Conservation (phyloP, 805 yeast genomes). For the Sugiyamaella lignohabitans region DNA sequence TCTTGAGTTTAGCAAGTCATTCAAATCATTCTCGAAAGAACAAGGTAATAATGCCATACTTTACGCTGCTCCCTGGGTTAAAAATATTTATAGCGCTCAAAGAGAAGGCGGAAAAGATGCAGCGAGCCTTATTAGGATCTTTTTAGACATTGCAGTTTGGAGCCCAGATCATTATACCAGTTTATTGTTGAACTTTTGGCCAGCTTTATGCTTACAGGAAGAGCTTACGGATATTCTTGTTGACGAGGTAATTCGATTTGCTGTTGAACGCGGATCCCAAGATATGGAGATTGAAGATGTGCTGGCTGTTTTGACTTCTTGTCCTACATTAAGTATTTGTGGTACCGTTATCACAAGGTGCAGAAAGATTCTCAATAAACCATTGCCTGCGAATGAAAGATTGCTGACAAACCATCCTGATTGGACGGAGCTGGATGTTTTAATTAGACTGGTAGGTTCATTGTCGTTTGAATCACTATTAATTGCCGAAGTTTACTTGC, state of each 20-base stretch:
- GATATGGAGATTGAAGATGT: constrained; percentile 50
- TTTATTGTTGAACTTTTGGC: constrained; percentile 62
- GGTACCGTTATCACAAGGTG: constrained; percentile 56
- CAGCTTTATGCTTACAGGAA: constrained; percentile 54
- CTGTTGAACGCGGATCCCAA: constrained; percentile 71
- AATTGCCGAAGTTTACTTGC: constrained; percentile 34
- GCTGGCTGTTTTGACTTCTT: constrained; percentile 52
- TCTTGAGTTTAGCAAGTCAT: constrained; percentile 45
- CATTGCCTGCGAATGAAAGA: constrained; percentile 36
- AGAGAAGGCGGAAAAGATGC: constrained; percentile 50
- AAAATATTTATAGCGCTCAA: constrained; percentile 32
- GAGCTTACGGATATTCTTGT: constrained; percentile 51
- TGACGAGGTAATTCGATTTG: constrained; percentile 68
- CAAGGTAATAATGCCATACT: constrained; percentile 36
- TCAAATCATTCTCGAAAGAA: constrained; percentile 23
- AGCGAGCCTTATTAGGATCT: constrained; percentile 53
- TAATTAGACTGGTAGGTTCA: constrained; percentile 56
- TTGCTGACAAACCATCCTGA: constrained; percentile 47
- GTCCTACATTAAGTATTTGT: constrained; percentile 69
- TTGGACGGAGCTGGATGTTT: constrained; percentile 66
- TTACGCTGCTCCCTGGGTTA: constrained; percentile 69
- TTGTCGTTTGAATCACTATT: constrained; percentile 58
- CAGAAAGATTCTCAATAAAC: constrained; percentile 46
- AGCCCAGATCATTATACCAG: constrained; percentile 45
- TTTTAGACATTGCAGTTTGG: constrained; percentile 51